phyloP scores from a whole-genome alignment of 177 flowering plant species.

The Tripterygium wilfordii region DNA sequence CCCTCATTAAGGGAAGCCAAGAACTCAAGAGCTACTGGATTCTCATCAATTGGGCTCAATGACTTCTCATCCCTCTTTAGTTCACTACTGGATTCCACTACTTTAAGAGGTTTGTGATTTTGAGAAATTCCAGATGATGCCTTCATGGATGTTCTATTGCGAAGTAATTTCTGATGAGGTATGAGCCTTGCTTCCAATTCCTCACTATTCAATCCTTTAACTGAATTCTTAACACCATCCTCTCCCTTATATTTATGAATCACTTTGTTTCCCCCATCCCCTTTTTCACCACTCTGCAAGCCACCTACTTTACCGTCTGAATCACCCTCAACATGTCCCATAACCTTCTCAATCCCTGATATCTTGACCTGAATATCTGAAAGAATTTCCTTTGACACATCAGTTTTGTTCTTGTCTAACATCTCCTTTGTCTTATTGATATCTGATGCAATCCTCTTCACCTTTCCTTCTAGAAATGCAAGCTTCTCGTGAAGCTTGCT shows the following conservation, averaged over 20 bases:
- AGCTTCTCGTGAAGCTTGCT: constrained; percentile 87
- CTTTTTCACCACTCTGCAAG: constrained; percentile 15
- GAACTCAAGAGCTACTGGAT: constrained; percentile 58
- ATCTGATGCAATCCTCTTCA: constrained; percentile 80
- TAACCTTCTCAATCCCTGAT: constrained; percentile 78
- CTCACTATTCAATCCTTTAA: constrained; percentile 43
- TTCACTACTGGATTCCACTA: constrained; percentile 9
- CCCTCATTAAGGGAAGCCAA: constrained; percentile 51
- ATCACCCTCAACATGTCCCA: constrained; percentile 41
- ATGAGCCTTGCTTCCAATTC: constrained; percentile 75
- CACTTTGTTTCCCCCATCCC: constrained; percentile 4
- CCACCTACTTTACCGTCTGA: too few species aligned
- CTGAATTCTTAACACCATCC: constrained; percentile 22
- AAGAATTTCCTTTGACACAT: constrained; percentile 61
- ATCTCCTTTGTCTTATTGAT: constrained; percentile 83
- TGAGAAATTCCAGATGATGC: constrained; percentile 21
- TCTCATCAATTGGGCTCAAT: constrained; percentile 42
- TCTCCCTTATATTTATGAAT: constrained; percentile 2
- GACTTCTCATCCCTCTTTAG: constrained; percentile 24
- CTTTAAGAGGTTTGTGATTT: constrained; percentile 7
- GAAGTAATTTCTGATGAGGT: constrained; percentile 78
- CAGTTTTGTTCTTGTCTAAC: constrained; percentile 72
- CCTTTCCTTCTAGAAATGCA: constrained; percentile 80
- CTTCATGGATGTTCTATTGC: constrained; percentile 28
- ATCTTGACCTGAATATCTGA: constrained; percentile 86